Base-by-base conservation (phyloP, 1,139 yeast genomes). In the Sugiyamaella japonica region DNA sequence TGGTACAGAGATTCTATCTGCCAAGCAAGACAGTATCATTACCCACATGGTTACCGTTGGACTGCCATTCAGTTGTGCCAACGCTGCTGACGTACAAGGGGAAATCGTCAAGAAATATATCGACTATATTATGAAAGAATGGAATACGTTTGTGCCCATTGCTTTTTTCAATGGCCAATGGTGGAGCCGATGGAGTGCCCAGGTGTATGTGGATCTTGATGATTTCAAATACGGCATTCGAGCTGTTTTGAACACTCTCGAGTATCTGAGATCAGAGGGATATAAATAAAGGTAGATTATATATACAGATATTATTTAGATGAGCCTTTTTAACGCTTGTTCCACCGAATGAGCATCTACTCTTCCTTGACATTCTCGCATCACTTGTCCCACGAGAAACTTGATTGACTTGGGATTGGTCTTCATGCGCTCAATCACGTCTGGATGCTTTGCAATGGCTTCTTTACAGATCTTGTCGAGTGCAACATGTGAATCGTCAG, bases 311-410 rank as follows among this genome's bases (percentile, higher is more conserved):
- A 31, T 31, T 10, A 7, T 12, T 10, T 41, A 34, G 10, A 51
- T n/a, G 31, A 54, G 47, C 31, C 40, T 20, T 31, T 41, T 51
- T 25, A 58, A 40, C 37, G 29, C 42, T 13, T 39, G 17, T 31
- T 58, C 61, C 20, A 56, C 53, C 15, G 48, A 44, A 9, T 36
- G 34, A 5, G 71, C 69, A 45, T 65, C 67, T 9, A 67, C 64
- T 23, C 70, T 56, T 1, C 97, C 97, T 59, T 83, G 84, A 1
- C 89, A 80, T 56, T 77, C 74, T 61, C 83, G 80, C 96, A 95
- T 89, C 13, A 90, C 96, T 66, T 82, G 82, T 0, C 98, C 99
- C 2, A 93, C 78, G 55, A 93, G 73, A 64, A 77, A 90, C 64
- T 90, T 88, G 29, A 91, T 68, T 15, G 90, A 81, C 45, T 80